Conservation (phyloP, 2,329 filamentous ascomycete species). For the Cladorrhinum sp. region DNA sequence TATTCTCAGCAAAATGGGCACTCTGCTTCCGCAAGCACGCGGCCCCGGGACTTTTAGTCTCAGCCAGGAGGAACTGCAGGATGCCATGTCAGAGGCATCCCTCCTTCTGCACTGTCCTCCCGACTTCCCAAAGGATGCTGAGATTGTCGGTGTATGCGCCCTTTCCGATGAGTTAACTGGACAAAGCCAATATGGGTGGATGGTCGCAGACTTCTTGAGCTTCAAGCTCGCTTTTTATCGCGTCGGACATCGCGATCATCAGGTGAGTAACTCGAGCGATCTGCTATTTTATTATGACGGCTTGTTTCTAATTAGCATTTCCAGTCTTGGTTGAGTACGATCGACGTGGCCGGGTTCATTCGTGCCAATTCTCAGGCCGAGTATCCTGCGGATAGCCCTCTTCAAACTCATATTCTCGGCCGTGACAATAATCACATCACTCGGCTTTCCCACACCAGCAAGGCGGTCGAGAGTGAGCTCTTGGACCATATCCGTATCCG, state of each 20-base stretch:
- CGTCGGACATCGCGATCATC: slow-evolving; percentile 6
- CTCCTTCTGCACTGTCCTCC: slow-evolving; percentile 22
- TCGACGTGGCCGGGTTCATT: slow-evolving; percentile 15
- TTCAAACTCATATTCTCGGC: slow-evolving; percentile 4
- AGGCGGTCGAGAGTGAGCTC: not conserved
- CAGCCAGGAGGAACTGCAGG: not conserved
- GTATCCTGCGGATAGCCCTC: not conserved
- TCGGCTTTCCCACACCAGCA: not conserved
- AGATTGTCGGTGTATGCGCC: slow-evolving; percentile 23
- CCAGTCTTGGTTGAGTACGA: slow-evolving; percentile 21
- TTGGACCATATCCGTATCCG: slow-evolving; percentile 6
- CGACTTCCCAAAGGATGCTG: slow-evolving; percentile 18
- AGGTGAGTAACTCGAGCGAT: slow-evolving; percentile 15
- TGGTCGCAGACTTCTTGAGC: slow-evolving; percentile 21
- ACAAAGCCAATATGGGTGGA: slow-evolving; percentile 22
- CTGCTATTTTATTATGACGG: not conserved
- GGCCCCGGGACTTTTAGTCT: not conserved
- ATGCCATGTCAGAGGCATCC: slow-evolving; percentile 16
- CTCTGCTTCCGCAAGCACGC: not conserved
- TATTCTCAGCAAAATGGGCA: not conserved
- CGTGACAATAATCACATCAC: slow-evolving; percentile 4
- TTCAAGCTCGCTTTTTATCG: slow-evolving; percentile 22
- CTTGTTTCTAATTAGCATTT: not conserved
- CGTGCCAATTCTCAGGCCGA: not conserved
- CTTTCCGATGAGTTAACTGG: slow-evolving; percentile 13